Percentiles rank a stretch among this genome's conserved stretches.
phyloP scores from a whole-genome alignment of 2,329 filamentous ascomycete species.

The Hypoxylon sp. region DNA sequence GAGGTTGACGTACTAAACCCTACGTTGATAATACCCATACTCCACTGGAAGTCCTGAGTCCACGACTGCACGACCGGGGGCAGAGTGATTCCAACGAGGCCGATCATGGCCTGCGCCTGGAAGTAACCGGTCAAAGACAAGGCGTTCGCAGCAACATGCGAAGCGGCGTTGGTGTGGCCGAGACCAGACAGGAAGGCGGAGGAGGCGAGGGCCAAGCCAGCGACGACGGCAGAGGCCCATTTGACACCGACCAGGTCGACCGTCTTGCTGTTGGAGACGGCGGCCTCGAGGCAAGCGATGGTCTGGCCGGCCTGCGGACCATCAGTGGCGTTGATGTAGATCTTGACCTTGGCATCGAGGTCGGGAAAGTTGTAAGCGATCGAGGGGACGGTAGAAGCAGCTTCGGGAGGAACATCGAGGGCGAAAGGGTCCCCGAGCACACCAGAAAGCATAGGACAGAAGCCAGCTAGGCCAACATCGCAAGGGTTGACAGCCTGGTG shows the following conservation, averaged over 20 bases:
- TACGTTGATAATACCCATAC: slow-evolving; percentile 91
- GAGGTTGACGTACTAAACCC: slow-evolving; percentile 60
- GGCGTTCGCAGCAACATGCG: slow-evolving; percentile 92
- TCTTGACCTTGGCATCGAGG: slow-evolving; percentile 83
- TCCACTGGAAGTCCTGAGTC: slow-evolving; percentile 99
- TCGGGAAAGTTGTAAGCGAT: slow-evolving; percentile 92
- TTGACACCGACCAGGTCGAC: slow-evolving; percentile 89
- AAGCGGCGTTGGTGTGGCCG: slow-evolving; percentile 91
- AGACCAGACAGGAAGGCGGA: slow-evolving; percentile 90
- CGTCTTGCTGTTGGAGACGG: slow-evolving; percentile 89
- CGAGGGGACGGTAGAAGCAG: slow-evolving; percentile 73
- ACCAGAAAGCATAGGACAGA: slow-evolving; percentile 84
- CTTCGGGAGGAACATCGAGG: slow-evolving; percentile 61
- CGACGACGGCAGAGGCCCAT: slow-evolving; percentile 88
- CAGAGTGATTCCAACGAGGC: slow-evolving; percentile 80
- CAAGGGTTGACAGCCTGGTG: slow-evolving; percentile 74
- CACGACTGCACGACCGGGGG: slow-evolving; percentile 90
- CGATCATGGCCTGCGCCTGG: slow-evolving; percentile 91
- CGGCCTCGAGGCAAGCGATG: slow-evolving; percentile 87
- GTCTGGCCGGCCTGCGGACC: slow-evolving; percentile 60
- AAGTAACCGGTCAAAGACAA: slow-evolving; percentile 95
- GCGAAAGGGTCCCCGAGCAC: slow-evolving; percentile 64
- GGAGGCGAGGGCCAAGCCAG: slow-evolving; percentile 80
- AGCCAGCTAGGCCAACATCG: slow-evolving; percentile 65
- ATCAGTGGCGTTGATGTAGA: slow-evolving; percentile 78